Conservation (phyloP, 257 asterid genomes). For the Knoxia roxburghii region DNA sequence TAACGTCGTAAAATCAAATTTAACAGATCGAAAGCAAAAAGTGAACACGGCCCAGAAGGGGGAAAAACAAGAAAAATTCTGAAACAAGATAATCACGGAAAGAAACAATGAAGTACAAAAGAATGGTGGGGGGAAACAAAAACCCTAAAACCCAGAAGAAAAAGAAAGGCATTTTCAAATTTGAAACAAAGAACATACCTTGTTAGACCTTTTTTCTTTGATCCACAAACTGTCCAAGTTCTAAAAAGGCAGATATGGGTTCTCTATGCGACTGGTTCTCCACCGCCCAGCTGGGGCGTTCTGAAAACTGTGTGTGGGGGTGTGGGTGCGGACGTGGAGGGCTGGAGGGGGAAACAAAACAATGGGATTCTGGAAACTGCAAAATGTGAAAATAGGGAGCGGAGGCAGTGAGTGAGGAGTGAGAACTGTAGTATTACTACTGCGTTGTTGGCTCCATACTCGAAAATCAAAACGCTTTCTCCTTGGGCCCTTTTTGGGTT, state of each 20-base stretch:
- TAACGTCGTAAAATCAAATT: background rate
- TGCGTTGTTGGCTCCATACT: background rate
- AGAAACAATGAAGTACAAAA: background rate
- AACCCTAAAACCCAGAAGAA: constrained; percentile 20
- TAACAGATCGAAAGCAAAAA: constrained; percentile 14
- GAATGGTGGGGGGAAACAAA: background rate
- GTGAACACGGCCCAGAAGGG: background rate
- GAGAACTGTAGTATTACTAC: no score
- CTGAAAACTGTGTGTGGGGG: background rate
- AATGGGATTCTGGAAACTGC: constrained; percentile 12
- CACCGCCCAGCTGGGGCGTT: background rate
- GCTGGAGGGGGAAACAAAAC: background rate
- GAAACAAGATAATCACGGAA: no score
- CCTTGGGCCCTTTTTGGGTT: background rate
- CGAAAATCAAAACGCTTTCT: no score
- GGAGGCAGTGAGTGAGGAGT: no score
- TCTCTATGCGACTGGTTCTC: constrained; percentile 1
- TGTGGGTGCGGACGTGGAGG: constrained; percentile 9
- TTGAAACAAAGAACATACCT: constrained; percentile 1
- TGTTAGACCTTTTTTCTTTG: background rate
- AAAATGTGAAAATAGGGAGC: no score
- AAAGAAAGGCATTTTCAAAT: background rate
- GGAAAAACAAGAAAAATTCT: no score
- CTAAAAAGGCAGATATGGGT: background rate
- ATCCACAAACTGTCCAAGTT: background rate